These are phyloP conservation scores for Pholiota adiposa DNA, from an alignment of 1,284 basidiomycete species.

Conservation along the genomic window DNA sequence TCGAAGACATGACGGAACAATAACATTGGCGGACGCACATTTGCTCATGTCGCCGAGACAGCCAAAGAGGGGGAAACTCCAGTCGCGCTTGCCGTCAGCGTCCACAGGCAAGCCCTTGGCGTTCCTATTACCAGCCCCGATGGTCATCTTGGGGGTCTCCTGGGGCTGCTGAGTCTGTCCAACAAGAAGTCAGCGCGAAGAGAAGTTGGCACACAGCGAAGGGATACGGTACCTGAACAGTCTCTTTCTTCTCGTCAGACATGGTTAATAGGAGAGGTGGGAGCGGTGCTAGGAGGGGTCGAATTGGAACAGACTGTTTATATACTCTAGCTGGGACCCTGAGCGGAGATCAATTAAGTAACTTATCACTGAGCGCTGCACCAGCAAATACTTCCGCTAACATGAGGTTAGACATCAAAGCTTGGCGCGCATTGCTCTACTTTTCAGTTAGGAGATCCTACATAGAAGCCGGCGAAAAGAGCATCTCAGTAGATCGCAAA, in stretches of 20 bases:
- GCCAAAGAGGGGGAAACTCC: conserved; percentile 42
- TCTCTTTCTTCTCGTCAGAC: neutral
- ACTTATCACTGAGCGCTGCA: too few species aligned
- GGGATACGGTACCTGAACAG: neutral
- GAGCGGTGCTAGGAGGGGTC: neutral
- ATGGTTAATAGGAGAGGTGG: neutral
- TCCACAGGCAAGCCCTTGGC: conserved; percentile 36
- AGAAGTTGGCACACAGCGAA: neutral
- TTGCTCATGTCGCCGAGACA: conserved; percentile 38
- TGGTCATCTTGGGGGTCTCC: conserved; percentile 23
- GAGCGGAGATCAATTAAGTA: neutral
- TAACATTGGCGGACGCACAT: conserved; percentile 31
- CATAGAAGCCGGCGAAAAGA: too few species aligned
- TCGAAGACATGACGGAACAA: too few species aligned
- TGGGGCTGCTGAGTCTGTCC: conserved; percentile 18
- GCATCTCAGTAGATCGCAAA: too few species aligned
- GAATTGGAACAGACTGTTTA: neutral
- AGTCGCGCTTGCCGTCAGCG: conserved; percentile 39
- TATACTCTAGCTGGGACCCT: neutral
- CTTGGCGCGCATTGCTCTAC: too few species aligned
- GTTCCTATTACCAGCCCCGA: conserved; percentile 35
- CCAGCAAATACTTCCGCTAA: too few species aligned
- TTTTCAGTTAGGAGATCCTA: too few species aligned
- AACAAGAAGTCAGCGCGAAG: neutral
- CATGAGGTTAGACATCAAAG: too few species aligned